These are phyloP conservation scores for Penicillium sp. DNA, from an alignment of 2,329 filamentous ascomycete species.

Conservation along the genomic window DNA sequence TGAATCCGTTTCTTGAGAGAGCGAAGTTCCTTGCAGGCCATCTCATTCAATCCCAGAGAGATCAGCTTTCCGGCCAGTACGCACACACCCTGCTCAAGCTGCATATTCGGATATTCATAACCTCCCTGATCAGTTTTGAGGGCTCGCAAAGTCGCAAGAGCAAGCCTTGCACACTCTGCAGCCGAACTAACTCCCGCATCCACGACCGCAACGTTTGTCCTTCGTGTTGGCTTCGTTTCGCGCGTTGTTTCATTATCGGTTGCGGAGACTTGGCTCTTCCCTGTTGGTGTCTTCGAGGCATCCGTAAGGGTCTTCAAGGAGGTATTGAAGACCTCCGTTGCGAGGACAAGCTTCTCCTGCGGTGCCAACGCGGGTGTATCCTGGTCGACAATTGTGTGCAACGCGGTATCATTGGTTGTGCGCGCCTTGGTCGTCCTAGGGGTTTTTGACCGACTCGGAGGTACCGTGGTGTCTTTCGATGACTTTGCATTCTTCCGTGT, in stretches of 20 bases:
- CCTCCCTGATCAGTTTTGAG: constrained; percentile 32
- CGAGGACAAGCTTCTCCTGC: constrained; percentile 43
- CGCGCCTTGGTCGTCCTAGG: constrained; percentile 27
- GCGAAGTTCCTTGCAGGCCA: constrained; percentile 43
- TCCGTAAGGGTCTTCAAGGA: constrained; percentile 46
- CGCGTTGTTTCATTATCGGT: constrained; percentile 25
- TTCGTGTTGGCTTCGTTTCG: constrained; percentile 21
- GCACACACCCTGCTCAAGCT: constrained; percentile 45
- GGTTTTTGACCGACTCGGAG: constrained; percentile 24
- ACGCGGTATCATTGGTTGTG: constrained; percentile 24
- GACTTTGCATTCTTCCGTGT: constrained; percentile 24
- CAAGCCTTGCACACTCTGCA: constrained; percentile 42
- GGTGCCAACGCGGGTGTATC: constrained; percentile 31
- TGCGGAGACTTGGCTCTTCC: constrained; percentile 16
- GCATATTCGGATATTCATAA: constrained; percentile 33
- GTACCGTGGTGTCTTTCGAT: constrained; percentile 23
- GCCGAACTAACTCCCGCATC: constrained; percentile 30
- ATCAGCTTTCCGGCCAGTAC: constrained; percentile 44
- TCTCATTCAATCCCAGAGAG: constrained; percentile 40
- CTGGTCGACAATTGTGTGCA: constrained; percentile 25
- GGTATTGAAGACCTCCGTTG: constrained; percentile 48
- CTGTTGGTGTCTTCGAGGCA: constrained; percentile 27
- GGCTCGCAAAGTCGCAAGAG: constrained; percentile 39
- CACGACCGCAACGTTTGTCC: constrained; percentile 17
- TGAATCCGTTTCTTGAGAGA: constrained; percentile 39